Base-by-base conservation (phyloP, 73 alveolate genomes). In the Effrenium voratum region DNA sequence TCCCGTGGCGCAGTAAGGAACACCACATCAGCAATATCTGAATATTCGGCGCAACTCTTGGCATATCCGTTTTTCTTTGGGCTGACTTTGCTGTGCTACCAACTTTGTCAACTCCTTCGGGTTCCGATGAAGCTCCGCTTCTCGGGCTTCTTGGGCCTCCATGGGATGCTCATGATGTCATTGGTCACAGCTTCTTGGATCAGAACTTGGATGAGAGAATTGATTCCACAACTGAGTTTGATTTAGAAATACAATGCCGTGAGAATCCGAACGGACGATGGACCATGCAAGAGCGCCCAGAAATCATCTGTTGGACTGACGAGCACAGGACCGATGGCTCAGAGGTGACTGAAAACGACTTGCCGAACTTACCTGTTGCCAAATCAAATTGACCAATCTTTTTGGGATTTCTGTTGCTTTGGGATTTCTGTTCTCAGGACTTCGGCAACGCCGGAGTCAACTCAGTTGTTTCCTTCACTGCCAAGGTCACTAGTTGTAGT, bases 251-350 rank as follows among this genome's bases (percentile, higher is more conserved):
- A 28, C 79, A 66, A 41, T 66, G 79, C 79, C 79, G 32, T 8
- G 79, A 19, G 79, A 66, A 66, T 32, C 79, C 79, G 43, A 66
- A 66, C 44, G 79, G 79, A 34, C 32, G 22, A 28, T 1, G 22
- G 79, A 66, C 44, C 79, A 66, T 66, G 79, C 22, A 28, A 28
- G 79, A 66, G 79, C 79, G 79, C 0, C 79, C 79, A 1, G n/a
- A 16, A 16, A 66, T 66, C 38, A 3, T 28, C 32, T 66, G 79
- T 66, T 66, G 79, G 79, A 66, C 79, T 28, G 43, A 66, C 22
- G 79, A 66, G 79, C 79, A 66, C 79, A 66, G 43, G 79, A 66
- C 79, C n/a, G 79, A 28, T 66, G 79, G 72, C 72, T 30, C 28
- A 57, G 72, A 57, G 72, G 3, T 57, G 72, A 2, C n/a, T 2